Conservation (phyloP, 2,329 filamentous ascomycete species). For the Hypomyces perniciosus region DNA sequence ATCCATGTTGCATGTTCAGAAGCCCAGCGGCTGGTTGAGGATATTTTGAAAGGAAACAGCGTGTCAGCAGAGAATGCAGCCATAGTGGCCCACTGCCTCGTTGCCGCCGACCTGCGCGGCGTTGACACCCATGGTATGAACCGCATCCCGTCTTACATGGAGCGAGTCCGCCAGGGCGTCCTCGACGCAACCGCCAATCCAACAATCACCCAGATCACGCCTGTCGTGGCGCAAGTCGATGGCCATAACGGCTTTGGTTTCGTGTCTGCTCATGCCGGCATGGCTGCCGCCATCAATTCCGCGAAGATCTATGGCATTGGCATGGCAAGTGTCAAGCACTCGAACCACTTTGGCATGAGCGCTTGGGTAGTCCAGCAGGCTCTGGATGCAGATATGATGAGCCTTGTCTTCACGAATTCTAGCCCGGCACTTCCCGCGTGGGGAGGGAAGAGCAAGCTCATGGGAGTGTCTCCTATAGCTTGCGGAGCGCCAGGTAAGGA, state of each 20-base stretch:
- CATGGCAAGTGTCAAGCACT: conserved; percentile 68
- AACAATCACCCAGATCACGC: conserved; percentile 55
- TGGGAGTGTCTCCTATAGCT: conserved; percentile 69
- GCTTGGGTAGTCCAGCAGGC: conserved; percentile 77
- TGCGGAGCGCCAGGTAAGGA: conserved; percentile 64
- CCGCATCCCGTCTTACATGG: conserved; percentile 71
- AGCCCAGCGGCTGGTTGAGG: conserved; percentile 42
- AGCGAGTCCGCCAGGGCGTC: conserved; percentile 63
- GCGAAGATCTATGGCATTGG: conserved; percentile 63
- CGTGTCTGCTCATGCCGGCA: conserved; percentile 59
- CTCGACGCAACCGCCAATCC: conserved; percentile 57
- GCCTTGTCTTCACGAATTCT: conserved; percentile 64
- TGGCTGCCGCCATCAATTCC: conserved; percentile 61
- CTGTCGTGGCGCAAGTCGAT: conserved; percentile 62
- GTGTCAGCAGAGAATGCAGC: conserved; percentile 53
- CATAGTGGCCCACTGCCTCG: conserved; percentile 60
- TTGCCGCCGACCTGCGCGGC: conserved; percentile 70
- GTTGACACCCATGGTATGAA: conserved; percentile 75
- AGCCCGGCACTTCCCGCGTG: conserved; percentile 67
- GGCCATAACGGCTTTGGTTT: conserved; percentile 72
- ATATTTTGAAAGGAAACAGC: conserved; percentile 54
- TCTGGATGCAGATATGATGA: conserved; percentile 64
- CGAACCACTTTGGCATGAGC: conserved; percentile 79
- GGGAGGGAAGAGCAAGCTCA: conserved; percentile 61
- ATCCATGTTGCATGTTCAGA: conserved; percentile 31